These are phyloP conservation scores for Colletotrichum sp. DNA, from an alignment of 2,329 filamentous ascomycete genomes.

Conservation along the genomic window DNA sequence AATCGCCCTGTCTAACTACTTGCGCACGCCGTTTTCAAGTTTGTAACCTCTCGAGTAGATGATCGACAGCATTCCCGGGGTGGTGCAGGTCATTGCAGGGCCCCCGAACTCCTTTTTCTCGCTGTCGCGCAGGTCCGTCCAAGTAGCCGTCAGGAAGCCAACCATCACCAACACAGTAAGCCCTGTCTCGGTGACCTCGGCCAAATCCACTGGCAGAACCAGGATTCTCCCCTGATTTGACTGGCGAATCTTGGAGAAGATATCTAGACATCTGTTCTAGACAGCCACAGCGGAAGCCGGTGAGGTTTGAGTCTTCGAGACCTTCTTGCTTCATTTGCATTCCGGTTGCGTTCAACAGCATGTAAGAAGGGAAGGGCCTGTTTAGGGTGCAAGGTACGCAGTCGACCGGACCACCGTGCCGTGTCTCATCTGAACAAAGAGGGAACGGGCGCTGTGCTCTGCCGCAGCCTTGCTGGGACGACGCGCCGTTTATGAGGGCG, in stretches of 20 bases:
- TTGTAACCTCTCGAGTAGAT: background rate
- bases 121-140: background rate
- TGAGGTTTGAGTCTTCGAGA: background rate
- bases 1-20: constrained; percentile 4
- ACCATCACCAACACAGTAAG: background rate
- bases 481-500: constrained; percentile 3
- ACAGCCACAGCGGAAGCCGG: background rate
- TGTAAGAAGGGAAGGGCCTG: background rate
- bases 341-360: background rate
- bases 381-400: background rate
- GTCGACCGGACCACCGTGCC: background rate
- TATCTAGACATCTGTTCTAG: constrained; percentile 10
- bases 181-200: constrained; percentile 16
- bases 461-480: background rate
- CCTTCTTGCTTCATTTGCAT: constrained; percentile 1
- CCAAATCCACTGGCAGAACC: background rate
- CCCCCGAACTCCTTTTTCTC: background rate
- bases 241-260: background rate
- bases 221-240: background rate
- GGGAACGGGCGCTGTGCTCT: background rate
- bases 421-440: constrained; percentile 8
- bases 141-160: background rate
- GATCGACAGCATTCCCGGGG: background rate
- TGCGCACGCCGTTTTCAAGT: background rate
- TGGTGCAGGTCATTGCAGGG: background rate